Evolutionary conservation across 2,329 filamentous ascomycete species (phyloP).

Genomic region (Colletotrichum lupini): DNA sequence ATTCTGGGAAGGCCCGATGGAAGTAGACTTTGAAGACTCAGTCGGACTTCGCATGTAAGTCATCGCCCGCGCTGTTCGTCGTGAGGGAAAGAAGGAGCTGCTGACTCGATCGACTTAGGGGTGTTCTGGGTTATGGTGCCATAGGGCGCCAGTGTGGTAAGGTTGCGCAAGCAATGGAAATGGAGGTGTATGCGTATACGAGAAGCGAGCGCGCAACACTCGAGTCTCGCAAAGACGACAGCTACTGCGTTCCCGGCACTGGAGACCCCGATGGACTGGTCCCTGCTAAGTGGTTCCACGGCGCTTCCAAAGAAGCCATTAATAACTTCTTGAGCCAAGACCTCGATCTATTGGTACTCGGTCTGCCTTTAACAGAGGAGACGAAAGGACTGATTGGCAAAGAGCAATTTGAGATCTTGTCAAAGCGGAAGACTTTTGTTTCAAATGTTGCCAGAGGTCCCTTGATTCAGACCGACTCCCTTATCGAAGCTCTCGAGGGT

Average conservation of each 20-base stretch:
- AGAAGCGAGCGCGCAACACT: conserved; percentile 68
- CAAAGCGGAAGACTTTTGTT: conserved; percentile 63
- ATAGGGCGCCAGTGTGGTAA: conserved; percentile 56
- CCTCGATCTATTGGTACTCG: conserved; percentile 56
- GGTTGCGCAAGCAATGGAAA: conserved; percentile 69
- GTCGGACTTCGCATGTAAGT: conserved; percentile 48
- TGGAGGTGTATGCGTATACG: conserved; percentile 76
- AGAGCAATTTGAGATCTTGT: conserved; percentile 54
- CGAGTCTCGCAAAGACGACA: conserved; percentile 65
- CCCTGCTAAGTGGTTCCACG: conserved; percentile 55
- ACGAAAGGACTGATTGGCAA: conserved; percentile 55
- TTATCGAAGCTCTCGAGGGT: conserved; percentile 65
- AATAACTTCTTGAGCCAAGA: conserved; percentile 55
- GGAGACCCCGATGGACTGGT: conserved; percentile 56
- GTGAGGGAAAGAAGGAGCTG: not conserved
- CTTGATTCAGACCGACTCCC: conserved; percentile 56
- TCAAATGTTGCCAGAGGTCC: conserved; percentile 72
- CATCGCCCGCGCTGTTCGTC: not conserved
- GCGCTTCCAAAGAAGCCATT: conserved; percentile 43
- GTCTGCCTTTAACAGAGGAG: conserved; percentile 51
- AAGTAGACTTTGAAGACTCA: conserved; percentile 43
- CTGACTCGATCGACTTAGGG: conserved; percentile 37
- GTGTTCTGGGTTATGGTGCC: conserved; percentile 56
- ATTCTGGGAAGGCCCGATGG: not conserved
- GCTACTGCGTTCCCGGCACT: conserved; percentile 74